These are phyloP conservation scores for Pleoardoris graminearum DNA, from an alignment of 2,329 filamentous ascomycete genomes.

Conservation along the genomic window DNA sequence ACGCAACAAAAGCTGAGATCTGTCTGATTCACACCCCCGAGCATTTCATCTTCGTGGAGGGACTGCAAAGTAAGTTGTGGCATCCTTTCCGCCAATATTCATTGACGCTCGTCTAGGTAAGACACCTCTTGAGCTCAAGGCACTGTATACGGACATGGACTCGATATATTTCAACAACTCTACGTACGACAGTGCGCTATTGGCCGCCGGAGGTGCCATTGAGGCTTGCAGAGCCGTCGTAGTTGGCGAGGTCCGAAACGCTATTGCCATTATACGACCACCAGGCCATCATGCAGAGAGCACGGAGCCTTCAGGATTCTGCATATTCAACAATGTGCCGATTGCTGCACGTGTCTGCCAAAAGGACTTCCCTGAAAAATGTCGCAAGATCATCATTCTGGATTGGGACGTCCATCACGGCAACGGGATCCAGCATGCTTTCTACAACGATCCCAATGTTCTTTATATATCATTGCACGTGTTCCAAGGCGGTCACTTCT, in stretches of 20 bases:
- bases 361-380: constrained; percentile 73
- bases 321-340: constrained; percentile 96
- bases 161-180: constrained; percentile 68
- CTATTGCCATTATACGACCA: constrained; percentile 91
- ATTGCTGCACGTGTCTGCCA: constrained; percentile 90
- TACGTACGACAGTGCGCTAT: constrained; percentile 76
- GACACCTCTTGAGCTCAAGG: constrained; percentile 65
- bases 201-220: constrained; percentile 91
- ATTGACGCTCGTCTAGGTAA: constrained; percentile 36
- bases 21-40: constrained; percentile 74
- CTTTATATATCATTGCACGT: constrained; percentile 96
- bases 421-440: constrained; percentile 95
- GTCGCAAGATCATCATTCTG: constrained; percentile 87
- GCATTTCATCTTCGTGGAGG: constrained; percentile 79
- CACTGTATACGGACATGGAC: constrained; percentile 59
- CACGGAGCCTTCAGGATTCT: constrained; percentile 87
- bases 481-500: constrained; percentile 80
- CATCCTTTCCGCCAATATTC: constrained; percentile 6
- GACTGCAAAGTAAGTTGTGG: constrained; percentile 49
- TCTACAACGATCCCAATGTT: constrained; percentile 91
- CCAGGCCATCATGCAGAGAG: constrained; percentile 94
- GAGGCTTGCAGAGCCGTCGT: constrained; percentile 95
- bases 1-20: constrained; percentile 79
- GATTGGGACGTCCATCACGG: constrained; percentile 85
- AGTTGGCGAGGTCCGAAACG: constrained; percentile 82